Evolutionary conservation across 2,329 filamentous ascomycete species (phyloP), one percentile per base, ranked within the genome.

Genomic region (Grosmannia clavigera): DNA sequence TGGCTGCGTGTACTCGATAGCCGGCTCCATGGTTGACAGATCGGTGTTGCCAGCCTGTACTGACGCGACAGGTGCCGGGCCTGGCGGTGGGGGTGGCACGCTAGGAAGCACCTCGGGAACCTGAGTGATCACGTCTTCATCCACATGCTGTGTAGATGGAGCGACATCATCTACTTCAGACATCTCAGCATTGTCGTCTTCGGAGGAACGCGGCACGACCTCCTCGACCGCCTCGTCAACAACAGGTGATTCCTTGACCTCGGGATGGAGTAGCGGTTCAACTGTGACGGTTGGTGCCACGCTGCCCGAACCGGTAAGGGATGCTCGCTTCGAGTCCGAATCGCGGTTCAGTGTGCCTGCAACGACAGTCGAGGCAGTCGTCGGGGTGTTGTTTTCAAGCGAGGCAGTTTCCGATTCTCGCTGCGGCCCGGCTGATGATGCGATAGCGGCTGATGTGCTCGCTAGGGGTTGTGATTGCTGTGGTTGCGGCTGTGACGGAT

Each of bases 171-270:
- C 53, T 14, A 31, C 16, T 10, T 60, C 54, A 43, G 78, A 77
- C 82, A 90, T 89, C 60, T 84, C 78, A 59, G 86, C 77, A 70
- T 90, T 85, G 31, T 82, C 79, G 65, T 85, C 82, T 4, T 80
- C 71, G 63, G 76, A 72, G 64, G 74, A 76, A 55, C 67, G 70
- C n/a, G 64, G 54, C 14, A 63, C 56, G 27, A 64, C 74, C 31
- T 58, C 61, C 27, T 66, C 61, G 11, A 64, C 74, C 31, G 58
- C 61, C 27, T 66, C 61, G 11, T 63, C 33, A 1, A 53, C 19
- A 2, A n/a, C 29, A 7, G 68, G 63, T 9, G 64, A 74, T 12
- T 60, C 62, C 5, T 62, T 31, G 14, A 55, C 31, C 22, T 66
- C 65, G 25, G 29, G 40, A 4, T 25, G 19, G 2, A 33, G 29